Conservation (phyloP, 768 basidiomycete genomes). For the Russula virescens region DNA sequence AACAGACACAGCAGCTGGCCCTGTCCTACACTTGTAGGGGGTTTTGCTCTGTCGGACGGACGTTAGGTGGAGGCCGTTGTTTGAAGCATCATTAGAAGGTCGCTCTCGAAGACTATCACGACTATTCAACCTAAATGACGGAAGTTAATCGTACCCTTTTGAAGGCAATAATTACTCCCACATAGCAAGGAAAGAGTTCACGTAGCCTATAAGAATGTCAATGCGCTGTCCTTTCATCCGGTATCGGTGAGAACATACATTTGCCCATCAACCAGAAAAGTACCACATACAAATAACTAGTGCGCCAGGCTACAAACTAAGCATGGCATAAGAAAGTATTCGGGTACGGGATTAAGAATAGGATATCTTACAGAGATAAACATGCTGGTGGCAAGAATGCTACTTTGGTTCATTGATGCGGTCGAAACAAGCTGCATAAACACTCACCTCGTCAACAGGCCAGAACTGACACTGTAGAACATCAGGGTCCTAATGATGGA, state of each 20-base stretch:
- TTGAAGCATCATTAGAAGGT: too few relatives aligned
- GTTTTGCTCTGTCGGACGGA: not conserved
- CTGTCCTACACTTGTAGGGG: not conserved
- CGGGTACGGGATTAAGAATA: not conserved
- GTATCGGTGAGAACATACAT: conserved; percentile 34
- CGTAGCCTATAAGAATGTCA: conserved; percentile 37
- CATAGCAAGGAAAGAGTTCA: conserved; percentile 48
- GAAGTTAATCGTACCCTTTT: not conserved
- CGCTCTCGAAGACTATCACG: not conserved
- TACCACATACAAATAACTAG: conserved; percentile 42
- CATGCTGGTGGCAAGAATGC: conserved; percentile 21
- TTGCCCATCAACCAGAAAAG: conserved; percentile 50
- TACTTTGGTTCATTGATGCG: not conserved
- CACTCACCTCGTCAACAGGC: conserved; percentile 26
- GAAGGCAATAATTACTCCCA: conserved; percentile 27
- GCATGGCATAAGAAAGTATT: not conserved
- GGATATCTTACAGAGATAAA: conserved; percentile 19
- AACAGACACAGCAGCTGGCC: not conserved
- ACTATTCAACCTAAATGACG: conserved; percentile 7
- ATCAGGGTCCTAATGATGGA: conserved; percentile 27
- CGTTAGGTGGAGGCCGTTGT: not conserved
- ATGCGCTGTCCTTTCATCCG: not conserved
- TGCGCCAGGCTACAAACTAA: conserved; percentile 34
- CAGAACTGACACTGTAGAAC: conserved; percentile 28
- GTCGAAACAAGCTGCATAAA: not conserved